phyloP scores from a whole-genome alignment of 2,329 filamentous ascomycete species.

The Stemphylium vesicarium region DNA sequence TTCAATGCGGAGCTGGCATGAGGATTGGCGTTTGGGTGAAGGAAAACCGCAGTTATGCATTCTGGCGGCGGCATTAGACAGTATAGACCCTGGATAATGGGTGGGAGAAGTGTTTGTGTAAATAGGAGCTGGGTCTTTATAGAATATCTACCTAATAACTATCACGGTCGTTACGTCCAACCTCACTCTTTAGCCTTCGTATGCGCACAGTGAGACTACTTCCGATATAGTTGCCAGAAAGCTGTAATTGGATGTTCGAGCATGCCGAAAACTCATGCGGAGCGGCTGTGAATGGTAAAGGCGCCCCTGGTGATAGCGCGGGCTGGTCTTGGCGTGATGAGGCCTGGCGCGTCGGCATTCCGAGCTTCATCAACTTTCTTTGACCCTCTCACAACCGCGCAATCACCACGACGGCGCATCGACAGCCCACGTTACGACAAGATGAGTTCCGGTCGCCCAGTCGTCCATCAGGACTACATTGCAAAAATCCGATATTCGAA shows the following conservation, averaged over 20 bases:
- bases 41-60: slow-evolving; percentile 18
- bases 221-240: background rate
- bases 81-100: slow-evolving; percentile 33
- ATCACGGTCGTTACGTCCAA: slow-evolving; percentile 32
- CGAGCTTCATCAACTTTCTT: slow-evolving; percentile 38
- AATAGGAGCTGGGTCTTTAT: slow-evolving; percentile 24
- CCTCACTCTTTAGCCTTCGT: background rate
- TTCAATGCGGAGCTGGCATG: slow-evolving; percentile 16
- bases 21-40: slow-evolving; percentile 33
- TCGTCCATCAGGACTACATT: slow-evolving; percentile 92
- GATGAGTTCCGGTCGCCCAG: slow-evolving; percentile 37
- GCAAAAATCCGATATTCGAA: slow-evolving; percentile 95
- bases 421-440: slow-evolving; percentile 8
- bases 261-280: background rate
- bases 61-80: slow-evolving; percentile 22
- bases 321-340: slow-evolving; percentile 28
- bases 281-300: background rate
- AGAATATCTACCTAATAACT: slow-evolving; percentile 39
- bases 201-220: background rate
- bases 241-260: background rate
- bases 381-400: slow-evolving; percentile 14
- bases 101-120: slow-evolving; percentile 28
- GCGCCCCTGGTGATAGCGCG: slow-evolving; percentile 6
- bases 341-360: slow-evolving; percentile 30
- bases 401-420: slow-evolving; percentile 14